These are phyloP conservation scores for Botrytis aclada DNA, from an alignment of 2,329 filamentous ascomycete species.

Conservation along the genomic window DNA sequence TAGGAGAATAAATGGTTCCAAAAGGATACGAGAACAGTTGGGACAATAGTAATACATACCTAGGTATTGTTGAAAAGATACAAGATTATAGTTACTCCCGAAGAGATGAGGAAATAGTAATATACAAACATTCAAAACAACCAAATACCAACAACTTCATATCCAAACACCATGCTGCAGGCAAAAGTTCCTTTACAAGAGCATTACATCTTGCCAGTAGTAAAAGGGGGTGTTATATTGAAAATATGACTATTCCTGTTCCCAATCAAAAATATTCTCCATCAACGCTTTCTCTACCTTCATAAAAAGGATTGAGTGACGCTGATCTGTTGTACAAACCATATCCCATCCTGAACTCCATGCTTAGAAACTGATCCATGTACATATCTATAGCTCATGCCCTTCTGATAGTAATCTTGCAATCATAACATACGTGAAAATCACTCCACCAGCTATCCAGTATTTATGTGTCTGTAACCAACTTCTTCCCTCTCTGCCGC, in stretches of 20 bases:
- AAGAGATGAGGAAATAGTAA: slow-evolving; percentile 5
- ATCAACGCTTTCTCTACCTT: neutral
- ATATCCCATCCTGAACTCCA: slow-evolving; percentile 13
- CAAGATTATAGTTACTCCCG: neutral
- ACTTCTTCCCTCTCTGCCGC: slow-evolving; percentile 72
- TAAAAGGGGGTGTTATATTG: neutral
- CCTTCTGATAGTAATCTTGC: slow-evolving; percentile 60
- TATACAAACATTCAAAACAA: neutral
- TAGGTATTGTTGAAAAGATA: neutral
- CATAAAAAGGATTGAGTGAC: neutral
- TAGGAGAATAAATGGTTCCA: neutral
- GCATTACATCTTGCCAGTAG: neutral
- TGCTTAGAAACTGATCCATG: neutral
- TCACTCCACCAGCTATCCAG: slow-evolving; percentile 62
- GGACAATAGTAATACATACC: neutral
- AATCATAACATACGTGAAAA: slow-evolving; percentile 82
- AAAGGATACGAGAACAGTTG: neutral
- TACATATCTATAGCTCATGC: slow-evolving; percentile 3
- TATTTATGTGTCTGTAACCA: slow-evolving; percentile 82
- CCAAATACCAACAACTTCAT: neutral
- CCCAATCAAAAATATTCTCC: neutral
- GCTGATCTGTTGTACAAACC: slow-evolving; percentile 6
- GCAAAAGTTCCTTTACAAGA: neutral
- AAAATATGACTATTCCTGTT: neutral
- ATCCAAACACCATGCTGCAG: neutral